Evolutionary conservation across 192 early-diverging fungal genomes (phyloP).

Genomic region (Neocallimastix lanati): DNA sequence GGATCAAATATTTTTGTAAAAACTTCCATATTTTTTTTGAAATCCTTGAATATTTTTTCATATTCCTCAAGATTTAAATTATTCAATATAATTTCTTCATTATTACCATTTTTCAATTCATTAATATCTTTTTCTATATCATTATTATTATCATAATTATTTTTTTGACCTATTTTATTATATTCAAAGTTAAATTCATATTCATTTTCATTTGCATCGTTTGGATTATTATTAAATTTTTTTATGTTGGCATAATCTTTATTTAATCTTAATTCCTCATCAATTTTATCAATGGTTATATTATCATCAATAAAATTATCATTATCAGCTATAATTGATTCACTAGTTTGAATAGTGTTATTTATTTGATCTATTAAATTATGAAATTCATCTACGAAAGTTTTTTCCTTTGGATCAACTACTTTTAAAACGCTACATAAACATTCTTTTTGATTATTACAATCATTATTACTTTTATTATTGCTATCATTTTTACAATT

Average conservation of each 20-base stretch:
- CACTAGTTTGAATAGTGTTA: neutral
- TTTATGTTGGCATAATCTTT: neutral
- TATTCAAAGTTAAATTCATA: neutral
- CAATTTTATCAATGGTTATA: neutral
- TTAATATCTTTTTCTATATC: neutral
- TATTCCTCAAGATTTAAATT: neutral
- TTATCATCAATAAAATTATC: neutral
- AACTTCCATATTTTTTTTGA: neutral
- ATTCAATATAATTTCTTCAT: neutral
- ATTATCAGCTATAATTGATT: neutral
- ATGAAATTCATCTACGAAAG: neutral
- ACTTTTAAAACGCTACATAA: neutral
- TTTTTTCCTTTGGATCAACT: neutral
- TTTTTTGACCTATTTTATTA: neutral
- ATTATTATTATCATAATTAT: neutral
- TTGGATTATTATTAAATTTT: neutral
- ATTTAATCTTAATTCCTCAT: neutral
- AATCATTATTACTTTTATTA: neutral
- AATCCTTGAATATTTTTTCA: neutral
- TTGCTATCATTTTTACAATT: neutral
- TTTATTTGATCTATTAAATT: neutral
- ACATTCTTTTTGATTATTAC: neutral
- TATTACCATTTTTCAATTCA: neutral
- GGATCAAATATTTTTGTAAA: neutral
- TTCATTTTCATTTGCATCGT: neutral